Percentiles rank a stretch among this genome's conserved stretches.
Conservation (phyloP, 257 asterid genomes). For the Handroanthus guayacan region DNA sequence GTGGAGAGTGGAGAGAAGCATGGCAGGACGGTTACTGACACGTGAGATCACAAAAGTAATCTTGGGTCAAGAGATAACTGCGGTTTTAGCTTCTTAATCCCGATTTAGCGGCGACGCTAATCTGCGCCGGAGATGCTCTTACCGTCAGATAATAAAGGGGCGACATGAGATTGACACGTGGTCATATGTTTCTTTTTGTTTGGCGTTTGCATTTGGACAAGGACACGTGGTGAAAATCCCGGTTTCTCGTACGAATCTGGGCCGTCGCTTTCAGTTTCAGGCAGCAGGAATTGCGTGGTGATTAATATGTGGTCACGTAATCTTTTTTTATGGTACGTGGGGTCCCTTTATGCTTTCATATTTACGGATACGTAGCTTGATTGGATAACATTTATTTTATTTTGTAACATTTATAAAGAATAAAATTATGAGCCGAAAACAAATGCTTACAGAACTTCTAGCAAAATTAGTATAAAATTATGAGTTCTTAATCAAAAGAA, state of each 20-base stretch:
- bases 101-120: constrained; percentile 36
- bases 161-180: constrained; percentile 39
- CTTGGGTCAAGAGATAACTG: constrained; percentile 37
- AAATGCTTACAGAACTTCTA: too few species aligned
- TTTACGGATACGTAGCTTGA: background rate
- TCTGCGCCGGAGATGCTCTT: background rate
- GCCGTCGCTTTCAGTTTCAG: constrained; percentile 43
- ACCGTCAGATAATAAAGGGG: constrained; percentile 37
- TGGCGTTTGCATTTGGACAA: background rate
- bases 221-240: constrained; percentile 46
- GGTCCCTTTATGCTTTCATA: background rate
- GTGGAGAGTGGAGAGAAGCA: constrained; percentile 51
- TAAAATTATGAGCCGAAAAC: too few species aligned
- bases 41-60: constrained; percentile 43
- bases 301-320: background rate
- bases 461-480: too few species aligned
- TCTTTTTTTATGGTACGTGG: background rate
- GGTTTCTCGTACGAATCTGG: constrained; percentile 37
- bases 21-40: constrained; percentile 43
- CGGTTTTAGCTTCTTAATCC: constrained; percentile 47
- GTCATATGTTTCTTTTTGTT: background rate
- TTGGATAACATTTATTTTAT: too few species aligned
- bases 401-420: too few species aligned
- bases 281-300: background rate
- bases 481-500: too few species aligned